Evolutionary conservation across 352 stramenopile genomes (phyloP), one percentile per base, ranked within the genome.

Genomic region (Pythium biforme): DNA sequence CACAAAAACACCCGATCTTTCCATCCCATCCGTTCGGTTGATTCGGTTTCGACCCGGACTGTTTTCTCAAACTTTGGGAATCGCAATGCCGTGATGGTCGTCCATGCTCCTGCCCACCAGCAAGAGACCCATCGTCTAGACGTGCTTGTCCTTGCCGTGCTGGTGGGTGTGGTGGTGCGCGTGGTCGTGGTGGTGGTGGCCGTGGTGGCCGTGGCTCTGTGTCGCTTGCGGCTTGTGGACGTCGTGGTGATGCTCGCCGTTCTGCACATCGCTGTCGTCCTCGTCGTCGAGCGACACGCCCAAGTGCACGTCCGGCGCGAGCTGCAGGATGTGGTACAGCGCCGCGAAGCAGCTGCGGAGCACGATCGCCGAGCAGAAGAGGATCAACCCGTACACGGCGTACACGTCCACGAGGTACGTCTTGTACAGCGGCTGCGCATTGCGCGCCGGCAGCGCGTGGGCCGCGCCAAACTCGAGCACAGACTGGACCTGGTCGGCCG

Each of bases 371-470:
- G 84, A 79, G 29, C 78, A 81, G 59, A 86, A 94, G n/a, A 95
- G 73, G 55, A 95, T 91, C 23, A 75, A 68, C 11, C 78, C 79
- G 67, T 95, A 95, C 46, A 95, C 75, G n/a, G 90, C 62, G 62
- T 94, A 94, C 51, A 94, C 86, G 61, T 94, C 86, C 62, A 95
- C 74, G 14, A 95, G 71, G 64, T 85, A 93, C 65, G 78, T 91
- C 74, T 90, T 92, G 79, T 90, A 86, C 17, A 92, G 69, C 33
- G 81, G 78, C 70, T 92, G 83, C 49, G 77, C 55, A 59, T 82
- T 88, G 58, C 71, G 72, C 47, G 71, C 75, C 0, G 83, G 77
- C 41, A 91, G 45, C 33, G 88, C 53, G 47, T 88, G 78, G 48
- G 26, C 47, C 17, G 75, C 56, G 49, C 80, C 83, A 53, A 89